phyloP scores from a whole-genome alignment of 2,329 filamentous ascomycete genomes.

The Arthrobotrys musiformis region DNA sequence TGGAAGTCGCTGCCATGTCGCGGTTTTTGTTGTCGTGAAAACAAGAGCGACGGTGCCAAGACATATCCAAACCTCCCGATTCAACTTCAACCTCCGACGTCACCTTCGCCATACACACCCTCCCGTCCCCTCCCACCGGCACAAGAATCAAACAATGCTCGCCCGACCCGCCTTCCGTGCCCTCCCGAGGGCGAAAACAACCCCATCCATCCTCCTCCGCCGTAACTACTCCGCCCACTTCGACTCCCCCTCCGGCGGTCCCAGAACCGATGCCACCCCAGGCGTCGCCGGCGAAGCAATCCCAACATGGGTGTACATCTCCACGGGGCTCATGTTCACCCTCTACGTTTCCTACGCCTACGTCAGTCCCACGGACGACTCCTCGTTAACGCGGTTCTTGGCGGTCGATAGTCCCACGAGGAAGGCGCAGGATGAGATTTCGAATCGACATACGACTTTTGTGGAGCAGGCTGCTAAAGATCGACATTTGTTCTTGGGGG shows the following conservation, averaged over 20 bases:
- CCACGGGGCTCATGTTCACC: constrained; percentile 40
- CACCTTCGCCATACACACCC: background rate
- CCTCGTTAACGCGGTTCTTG: constrained; percentile 27
- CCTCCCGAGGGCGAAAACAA: constrained; percentile 32
- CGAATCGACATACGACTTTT: constrained; percentile 44
- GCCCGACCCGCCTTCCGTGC: constrained; percentile 38
- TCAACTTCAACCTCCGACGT: constrained; percentile 18
- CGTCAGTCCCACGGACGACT: constrained; percentile 39
- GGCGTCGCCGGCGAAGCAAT: constrained; percentile 25
- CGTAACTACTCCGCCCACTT: constrained; percentile 38
- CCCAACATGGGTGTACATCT: constrained; percentile 43
- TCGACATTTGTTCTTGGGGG: constrained; percentile 39
- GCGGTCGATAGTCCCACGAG: constrained; percentile 6
- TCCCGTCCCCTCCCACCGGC: background rate
- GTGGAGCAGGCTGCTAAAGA: constrained; percentile 48
- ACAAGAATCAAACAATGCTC: constrained; percentile 24
- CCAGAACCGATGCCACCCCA: constrained; percentile 24
- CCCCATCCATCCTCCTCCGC: constrained; percentile 30
- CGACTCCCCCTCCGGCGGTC: constrained; percentile 27
- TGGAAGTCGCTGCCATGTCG: background rate
- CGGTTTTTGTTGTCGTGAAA: background rate
- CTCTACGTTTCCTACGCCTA: constrained; percentile 45
- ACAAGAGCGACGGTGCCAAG: constrained; percentile 1
- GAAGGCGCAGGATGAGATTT: constrained; percentile 49
- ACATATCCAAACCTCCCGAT: constrained; percentile 18